Base-by-base conservation (phyloP, 164 flowering plant species). In the Chimonanthus praecox region DNA sequence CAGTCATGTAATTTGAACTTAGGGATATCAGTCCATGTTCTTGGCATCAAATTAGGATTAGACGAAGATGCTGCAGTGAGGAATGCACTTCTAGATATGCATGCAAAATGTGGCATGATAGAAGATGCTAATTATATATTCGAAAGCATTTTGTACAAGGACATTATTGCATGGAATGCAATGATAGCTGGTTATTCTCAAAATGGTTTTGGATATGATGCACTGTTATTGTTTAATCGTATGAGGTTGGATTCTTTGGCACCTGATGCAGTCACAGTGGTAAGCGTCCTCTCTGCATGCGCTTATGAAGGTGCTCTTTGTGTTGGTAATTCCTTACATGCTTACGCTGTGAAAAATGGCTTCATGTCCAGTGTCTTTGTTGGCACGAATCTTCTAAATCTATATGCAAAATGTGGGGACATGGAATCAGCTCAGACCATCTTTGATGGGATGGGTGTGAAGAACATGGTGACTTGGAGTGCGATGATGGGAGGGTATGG, bases 401-500 rank as follows among this genome's bases (percentile, higher is more conserved):
- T 91, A 7, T 91, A 92, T 75, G 85, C 91, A 45, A 91, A 89
- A 78, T 91, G 89, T 72, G 94, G 97, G 60, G 85, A 87, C 78
- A 82, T 80, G 47, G 69, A 69, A 61, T 85, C 84, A 21, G 90
- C 94, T 10, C 84, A 90, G 7, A 44, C 20, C 7, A 75, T 90
- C 62, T 92, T 92, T 79, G 84, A 89, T 72, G 81, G 71, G 64
- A 90, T 90, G 89, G 67, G 63, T 33, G 83, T 76, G 74, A 92
- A 85, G 80, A 86, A 82, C 67, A 72, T 70, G 4, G 78, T 87
- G 51, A 85, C 91, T 15, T 90, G 94, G 94, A 83, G 85, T 66
- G 92, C 94, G 3, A 85, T 92, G 92, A 85, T 92, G 64, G 74
- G 82, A 73, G 89, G 90, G 64, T 88, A 88, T 81, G 97, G 96